These are phyloP conservation scores for Farysia itapuensis DNA, from an alignment of 1,284 basidiomycete genomes.

Conservation along the genomic window DNA sequence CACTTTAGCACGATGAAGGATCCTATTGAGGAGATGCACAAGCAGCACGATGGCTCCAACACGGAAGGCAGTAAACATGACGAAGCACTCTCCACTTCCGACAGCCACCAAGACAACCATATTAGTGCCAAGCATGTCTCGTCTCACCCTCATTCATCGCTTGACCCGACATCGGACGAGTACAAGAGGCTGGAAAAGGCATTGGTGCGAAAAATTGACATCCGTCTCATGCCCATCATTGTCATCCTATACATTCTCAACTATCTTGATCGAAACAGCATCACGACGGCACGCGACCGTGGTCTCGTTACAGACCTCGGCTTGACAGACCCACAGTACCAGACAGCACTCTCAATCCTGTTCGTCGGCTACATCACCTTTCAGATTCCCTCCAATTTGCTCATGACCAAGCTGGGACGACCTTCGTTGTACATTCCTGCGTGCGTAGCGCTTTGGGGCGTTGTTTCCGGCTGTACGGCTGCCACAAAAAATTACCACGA, in stretches of 20 bases:
- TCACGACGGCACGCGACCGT: constrained; percentile 29
- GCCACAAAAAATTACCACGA: constrained; percentile 51
- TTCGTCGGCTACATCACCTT: constrained; percentile 78
- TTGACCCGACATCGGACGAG: constrained; percentile 22
- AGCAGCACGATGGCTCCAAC: too few species aligned
- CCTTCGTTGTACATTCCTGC: constrained; percentile 52
- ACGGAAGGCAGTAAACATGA: too few species aligned
- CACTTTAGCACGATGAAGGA: too few species aligned
- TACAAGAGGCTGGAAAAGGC: constrained; percentile 21
- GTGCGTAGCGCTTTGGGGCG: constrained; percentile 43
- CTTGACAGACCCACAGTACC: constrained; percentile 38
- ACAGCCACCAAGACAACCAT: too few species aligned
- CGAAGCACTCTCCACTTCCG: too few species aligned
- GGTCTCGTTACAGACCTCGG: constrained; percentile 47
- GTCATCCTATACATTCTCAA: constrained; percentile 23
- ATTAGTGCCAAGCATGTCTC: too few species aligned
- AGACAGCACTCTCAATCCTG: constrained; percentile 71
- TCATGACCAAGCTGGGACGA: constrained; percentile 53
- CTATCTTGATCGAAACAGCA: constrained; percentile 15
- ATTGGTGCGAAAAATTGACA: constrained; percentile 41
- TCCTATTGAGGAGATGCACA: too few species aligned
- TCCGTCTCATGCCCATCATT: constrained; percentile 16
- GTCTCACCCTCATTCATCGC: constrained; percentile 1
- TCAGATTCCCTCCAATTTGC: constrained; percentile 69
- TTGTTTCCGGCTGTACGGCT: constrained; percentile 45